Conservation (phyloP, 1,139 yeast genomes). For the Taphrina confusa region DNA sequence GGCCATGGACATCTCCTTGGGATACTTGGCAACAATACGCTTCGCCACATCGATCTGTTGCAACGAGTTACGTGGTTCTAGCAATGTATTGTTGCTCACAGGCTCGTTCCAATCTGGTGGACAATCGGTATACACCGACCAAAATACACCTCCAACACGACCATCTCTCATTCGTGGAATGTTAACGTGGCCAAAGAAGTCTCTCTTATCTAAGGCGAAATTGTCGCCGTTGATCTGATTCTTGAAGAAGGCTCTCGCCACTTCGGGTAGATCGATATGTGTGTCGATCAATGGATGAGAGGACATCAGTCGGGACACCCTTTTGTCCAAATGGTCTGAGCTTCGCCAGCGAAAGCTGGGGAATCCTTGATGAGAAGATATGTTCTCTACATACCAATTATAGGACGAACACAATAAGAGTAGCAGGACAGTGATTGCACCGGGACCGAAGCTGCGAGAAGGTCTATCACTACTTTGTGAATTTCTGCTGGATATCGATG, state of each 20-base stretch:
- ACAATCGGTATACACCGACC: conserved; percentile 43
- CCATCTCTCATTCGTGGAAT: conserved; percentile 50
- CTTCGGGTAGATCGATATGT: conserved; percentile 56
- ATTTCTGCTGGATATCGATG: no score
- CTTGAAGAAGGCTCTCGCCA: conserved; percentile 51
- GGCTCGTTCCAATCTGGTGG: conserved; percentile 41
- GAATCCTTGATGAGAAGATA: no score
- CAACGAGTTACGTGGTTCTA: conserved; percentile 55
- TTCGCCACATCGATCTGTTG: conserved; percentile 58
- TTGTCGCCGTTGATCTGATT: conserved; percentile 48
- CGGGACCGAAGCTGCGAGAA: no score
- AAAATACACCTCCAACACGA: conserved; percentile 53
- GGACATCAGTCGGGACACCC: conserved; percentile 17
- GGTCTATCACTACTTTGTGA: no score
- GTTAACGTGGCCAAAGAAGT: conserved; percentile 51
- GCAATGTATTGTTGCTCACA: conserved; percentile 44
- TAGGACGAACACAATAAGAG: neutral
- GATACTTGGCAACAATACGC: conserved; percentile 51
- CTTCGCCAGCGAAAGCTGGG: neutral
- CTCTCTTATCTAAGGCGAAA: conserved; percentile 44
- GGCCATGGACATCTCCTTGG: conserved; percentile 50
- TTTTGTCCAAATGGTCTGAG: neutral
- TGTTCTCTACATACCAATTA: no score
- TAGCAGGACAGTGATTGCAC: neutral
- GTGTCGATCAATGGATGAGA: conserved; percentile 52